Conservation (phyloP, 106 monocot genomes). For the Dendrobium huoshanense region DNA sequence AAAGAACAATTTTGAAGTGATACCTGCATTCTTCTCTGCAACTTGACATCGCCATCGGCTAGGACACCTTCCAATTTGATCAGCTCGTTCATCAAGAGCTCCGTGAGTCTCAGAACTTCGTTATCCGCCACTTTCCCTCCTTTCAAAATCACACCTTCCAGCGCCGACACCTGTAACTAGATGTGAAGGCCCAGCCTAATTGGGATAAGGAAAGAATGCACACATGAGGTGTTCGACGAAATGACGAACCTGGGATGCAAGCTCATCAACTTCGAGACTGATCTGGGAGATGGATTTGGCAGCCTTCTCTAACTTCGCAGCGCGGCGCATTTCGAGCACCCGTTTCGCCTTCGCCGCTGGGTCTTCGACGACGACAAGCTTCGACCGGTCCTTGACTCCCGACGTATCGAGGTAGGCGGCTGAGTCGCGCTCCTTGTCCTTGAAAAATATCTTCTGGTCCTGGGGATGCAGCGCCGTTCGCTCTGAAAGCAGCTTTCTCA, state of each 20-base stretch:
- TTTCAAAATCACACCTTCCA: conserved; percentile 50
- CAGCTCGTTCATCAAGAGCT: conserved; percentile 68
- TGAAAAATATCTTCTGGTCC: conserved; percentile 80
- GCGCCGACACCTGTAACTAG: conserved; percentile 40
- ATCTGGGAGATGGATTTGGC: conserved; percentile 47
- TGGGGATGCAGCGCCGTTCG: conserved; percentile 64
- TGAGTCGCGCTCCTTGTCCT: conserved; percentile 75
- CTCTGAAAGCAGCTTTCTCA: conserved; percentile 76
- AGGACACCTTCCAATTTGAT: conserved; percentile 59
- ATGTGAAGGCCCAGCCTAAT: background rate
- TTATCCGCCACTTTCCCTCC: conserved; percentile 61
- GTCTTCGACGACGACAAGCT: conserved; percentile 64
- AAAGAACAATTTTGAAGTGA: background rate
- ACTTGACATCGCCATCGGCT: conserved; percentile 63
- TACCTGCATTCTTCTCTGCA: conserved; percentile 64
- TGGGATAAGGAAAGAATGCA: background rate
- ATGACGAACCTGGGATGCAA: conserved; percentile 47
- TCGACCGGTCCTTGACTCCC: conserved; percentile 83
- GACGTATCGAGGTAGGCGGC: conserved; percentile 54
- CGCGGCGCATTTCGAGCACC: conserved; percentile 51
- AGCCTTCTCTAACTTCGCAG: conserved; percentile 56
- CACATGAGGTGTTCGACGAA: background rate
- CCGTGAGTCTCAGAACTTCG: conserved; percentile 55
- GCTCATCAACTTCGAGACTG: conserved; percentile 54
- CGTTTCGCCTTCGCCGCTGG: conserved; percentile 58